phyloP scores from a whole-genome alignment of 495 filamentous ascomycete genomes.

The Monascus purpureus region DNA sequence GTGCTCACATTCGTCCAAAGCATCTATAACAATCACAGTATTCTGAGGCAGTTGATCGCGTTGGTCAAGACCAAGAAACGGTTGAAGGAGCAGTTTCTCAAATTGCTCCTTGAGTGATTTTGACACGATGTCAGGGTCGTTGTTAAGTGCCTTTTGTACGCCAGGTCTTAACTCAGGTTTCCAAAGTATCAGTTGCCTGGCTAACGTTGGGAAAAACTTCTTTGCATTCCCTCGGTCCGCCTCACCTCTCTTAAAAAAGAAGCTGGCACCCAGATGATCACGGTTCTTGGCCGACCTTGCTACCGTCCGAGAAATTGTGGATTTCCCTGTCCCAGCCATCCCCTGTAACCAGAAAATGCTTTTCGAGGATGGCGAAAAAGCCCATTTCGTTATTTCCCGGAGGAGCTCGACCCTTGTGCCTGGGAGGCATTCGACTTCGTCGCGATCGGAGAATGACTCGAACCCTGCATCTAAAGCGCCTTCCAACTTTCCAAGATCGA shows the following conservation, averaged over 20 bases:
- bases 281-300: constrained; percentile 6
- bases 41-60: constrained; percentile 2
- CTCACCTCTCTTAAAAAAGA: constrained; percentile 39
- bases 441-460: constrained; percentile 11
- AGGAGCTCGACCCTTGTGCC: constrained; percentile 22
- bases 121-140: constrained; percentile 16
- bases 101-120: constrained; percentile 34
- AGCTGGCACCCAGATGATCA: constrained; percentile 20
- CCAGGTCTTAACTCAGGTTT: constrained; percentile 11
- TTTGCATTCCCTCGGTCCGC: constrained; percentile 24
- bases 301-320: constrained; percentile 23
- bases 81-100: constrained; percentile 31
- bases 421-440: constrained; percentile 15
- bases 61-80: constrained; percentile 9
- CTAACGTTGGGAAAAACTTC: constrained; percentile 32
- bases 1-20: constrained; percentile 37
- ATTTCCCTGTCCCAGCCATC: constrained; percentile 32
- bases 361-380: constrained; percentile 2
- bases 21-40: constrained; percentile 33
- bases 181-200: constrained; percentile 20
- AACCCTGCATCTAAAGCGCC: constrained; percentile 8
- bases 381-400: constrained; percentile 17
- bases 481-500: constrained; percentile 7
- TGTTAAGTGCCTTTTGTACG: constrained; percentile 23
- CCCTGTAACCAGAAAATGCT: constrained; percentile 32